Evolutionary conservation across 1,284 basidiomycete species (phyloP), one percentile per base, ranked within the genome.

Genomic region (Polyporus tsugae): DNA sequence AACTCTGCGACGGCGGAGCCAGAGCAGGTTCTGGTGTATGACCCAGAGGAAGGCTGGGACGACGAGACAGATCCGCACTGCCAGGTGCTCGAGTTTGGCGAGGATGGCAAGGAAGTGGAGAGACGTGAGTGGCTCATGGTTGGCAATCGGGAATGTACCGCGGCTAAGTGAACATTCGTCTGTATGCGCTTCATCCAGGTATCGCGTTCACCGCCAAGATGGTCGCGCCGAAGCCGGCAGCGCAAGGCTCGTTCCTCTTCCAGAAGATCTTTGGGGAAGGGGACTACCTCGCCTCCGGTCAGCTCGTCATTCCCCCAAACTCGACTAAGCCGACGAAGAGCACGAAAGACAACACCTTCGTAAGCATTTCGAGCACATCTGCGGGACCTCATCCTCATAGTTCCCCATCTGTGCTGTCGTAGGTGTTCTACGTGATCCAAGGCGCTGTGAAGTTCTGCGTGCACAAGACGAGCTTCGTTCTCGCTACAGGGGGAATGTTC

Each of bases 181-280:
- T 33, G 52, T n/a, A n/a, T 17, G 49, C 0, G 66, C 29, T 59
- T 39, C 19, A 57, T 44, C 2, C 74, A 92, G 95, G 91, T 52
- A 86, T 97, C 69, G 92, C 91, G 4, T 95, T 89, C 77, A 91
- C 93, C 13, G 82, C 87, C n/a, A 85, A 82, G 60, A 87, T 89
- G 83, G 82, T 94, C 25, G 76, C 86, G 1, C 89, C 89, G n/a
- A 83, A 82, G 64, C 81, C 86, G 19, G 85, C 89, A 3, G 86
- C 86, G 17, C 87, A 87, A 63, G 86, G 86, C 57, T 84, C 87
- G 29, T 99, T 97, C 88, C 84, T 83, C 36, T 99, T 96, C 78
- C 92, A 98, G 78, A 98, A 97, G 81, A 88, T 97, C n/a, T 98
- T 98, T 78, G 91, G 91, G n/a, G 96, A 98, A 72, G 92, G 90